Evolutionary conservation across 2,329 filamentous ascomycete genomes (phyloP).

Genomic region (Amylocarpus encephaloides): DNA sequence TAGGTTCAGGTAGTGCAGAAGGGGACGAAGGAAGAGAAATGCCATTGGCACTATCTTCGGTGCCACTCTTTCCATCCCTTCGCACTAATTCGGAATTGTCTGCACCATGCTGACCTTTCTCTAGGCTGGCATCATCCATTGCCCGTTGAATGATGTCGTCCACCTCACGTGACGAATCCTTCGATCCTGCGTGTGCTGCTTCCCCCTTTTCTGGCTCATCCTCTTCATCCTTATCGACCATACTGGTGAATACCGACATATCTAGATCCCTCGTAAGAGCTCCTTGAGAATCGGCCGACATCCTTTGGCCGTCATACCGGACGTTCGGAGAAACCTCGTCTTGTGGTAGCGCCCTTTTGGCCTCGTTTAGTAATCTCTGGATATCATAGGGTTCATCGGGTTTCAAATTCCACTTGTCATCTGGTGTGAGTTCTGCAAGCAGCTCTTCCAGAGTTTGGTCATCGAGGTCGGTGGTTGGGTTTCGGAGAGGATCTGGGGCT

Average conservation of each 20-base stretch:
- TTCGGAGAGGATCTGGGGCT: conserved; percentile 8
- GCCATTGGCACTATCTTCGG: not conserved
- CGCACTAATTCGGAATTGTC: not conserved
- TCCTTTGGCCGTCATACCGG: conserved; percentile 32
- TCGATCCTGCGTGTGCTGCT: conserved; percentile 30
- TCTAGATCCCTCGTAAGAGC: conserved; percentile 25
- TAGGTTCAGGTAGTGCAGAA: conserved; percentile 13
- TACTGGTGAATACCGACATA: conserved; percentile 32
- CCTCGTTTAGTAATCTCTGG: conserved; percentile 26
- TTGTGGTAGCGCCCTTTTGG: conserved; percentile 16
- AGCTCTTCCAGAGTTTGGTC: conserved; percentile 29
- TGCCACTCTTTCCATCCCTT: not conserved
- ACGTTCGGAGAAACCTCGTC: not conserved
- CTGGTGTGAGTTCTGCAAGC: conserved; percentile 25
- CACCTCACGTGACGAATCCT: conserved; percentile 27
- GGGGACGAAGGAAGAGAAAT: conserved; percentile 22
- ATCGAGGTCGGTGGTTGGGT: conserved; percentile 14
- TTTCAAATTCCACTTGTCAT: conserved; percentile 25
- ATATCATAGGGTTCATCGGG: conserved; percentile 28
- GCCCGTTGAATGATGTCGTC: conserved; percentile 27
- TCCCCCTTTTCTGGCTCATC: conserved; percentile 27
- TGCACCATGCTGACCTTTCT: conserved; percentile 10
- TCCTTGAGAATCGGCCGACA: conserved; percentile 17
- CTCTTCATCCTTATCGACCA: conserved; percentile 39
- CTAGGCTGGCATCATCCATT: conserved; percentile 28